Percentiles rank a stretch among this genome's conserved stretches.
Conservation (phyloP, 1,139 yeast genomes). For the Taphrina flavorubra region DNA sequence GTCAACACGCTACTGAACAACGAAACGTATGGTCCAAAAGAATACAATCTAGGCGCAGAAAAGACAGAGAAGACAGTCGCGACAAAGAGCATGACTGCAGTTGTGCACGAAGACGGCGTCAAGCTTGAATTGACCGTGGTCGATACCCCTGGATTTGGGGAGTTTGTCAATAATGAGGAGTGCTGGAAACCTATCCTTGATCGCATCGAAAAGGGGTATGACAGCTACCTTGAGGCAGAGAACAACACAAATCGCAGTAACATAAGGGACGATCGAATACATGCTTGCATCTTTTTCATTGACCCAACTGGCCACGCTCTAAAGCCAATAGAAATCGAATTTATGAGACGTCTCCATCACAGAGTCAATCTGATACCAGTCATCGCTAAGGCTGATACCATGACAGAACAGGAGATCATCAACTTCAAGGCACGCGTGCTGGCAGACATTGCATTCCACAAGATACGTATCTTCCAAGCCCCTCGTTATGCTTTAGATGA, state of each 20-base stretch:
- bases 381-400: slow-evolving; percentile 91
- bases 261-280: slow-evolving; percentile 75
- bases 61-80: slow-evolving; percentile 56
- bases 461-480: slow-evolving; percentile 80
- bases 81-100: slow-evolving; percentile 71
- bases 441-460: slow-evolving; percentile 71
- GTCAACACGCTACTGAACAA: slow-evolving; percentile 89
- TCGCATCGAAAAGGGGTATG: slow-evolving; percentile 85
- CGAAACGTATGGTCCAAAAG: slow-evolving; percentile 42
- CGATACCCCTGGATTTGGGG: slow-evolving; percentile 95
- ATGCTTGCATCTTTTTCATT: slow-evolving; percentile 85
- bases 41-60: slow-evolving; percentile 48
- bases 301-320: slow-evolving; percentile 97
- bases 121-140: slow-evolving; percentile 81
- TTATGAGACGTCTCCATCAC: slow-evolving; percentile 86
- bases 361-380: slow-evolving; percentile 94
- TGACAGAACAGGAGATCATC: slow-evolving; percentile 82
- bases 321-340: slow-evolving; percentile 84
- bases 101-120: slow-evolving; percentile 92
- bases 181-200: slow-evolving; percentile 93
- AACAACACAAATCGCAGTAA: slow-evolving; percentile 80
- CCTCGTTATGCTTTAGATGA: slow-evolving; percentile 82
- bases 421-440: slow-evolving; percentile 64
- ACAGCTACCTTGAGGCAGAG: slow-evolving; percentile 86
- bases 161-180: slow-evolving; percentile 81